Evolutionary conservation across 345 rosid genomes (phyloP).

Genomic region (Raphanus sativus): DNA sequence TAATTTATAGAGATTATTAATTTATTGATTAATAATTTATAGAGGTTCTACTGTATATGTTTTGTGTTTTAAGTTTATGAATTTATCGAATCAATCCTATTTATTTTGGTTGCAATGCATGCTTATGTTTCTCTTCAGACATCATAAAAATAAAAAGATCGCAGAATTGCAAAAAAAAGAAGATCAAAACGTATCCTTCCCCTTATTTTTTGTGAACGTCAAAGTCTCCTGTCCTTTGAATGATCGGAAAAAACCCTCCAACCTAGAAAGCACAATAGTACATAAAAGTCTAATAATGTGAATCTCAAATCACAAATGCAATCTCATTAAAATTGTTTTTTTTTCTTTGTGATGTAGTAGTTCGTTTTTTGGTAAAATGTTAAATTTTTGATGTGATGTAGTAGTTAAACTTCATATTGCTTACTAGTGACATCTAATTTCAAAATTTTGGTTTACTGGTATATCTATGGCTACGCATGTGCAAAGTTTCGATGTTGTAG

Average conservation of each 20-base stretch:
- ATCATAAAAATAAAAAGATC: background rate
- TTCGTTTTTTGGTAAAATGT: too few relatives aligned
- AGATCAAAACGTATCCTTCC: background rate
- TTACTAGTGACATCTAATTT: background rate
- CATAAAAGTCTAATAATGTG: background rate
- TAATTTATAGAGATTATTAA: too few relatives aligned
- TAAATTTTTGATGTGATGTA: too few relatives aligned
- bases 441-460: background rate
- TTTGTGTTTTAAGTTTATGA: background rate
- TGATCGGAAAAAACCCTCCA: background rate
- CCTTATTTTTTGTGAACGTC: too few relatives aligned
- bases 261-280: background rate
- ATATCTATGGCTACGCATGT: background rate
- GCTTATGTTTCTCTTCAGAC: background rate
- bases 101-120: background rate
- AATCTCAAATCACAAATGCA: background rate
- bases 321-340: background rate
- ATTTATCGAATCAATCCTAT: background rate
- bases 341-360: too few relatives aligned
- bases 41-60: background rate
- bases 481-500: background rate
- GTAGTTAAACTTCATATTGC: background rate
- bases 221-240: background rate
- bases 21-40: too few relatives aligned
- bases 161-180: background rate